These are phyloP conservation scores for Rhodotorula paludigena DNA, from an alignment of 768 basidiomycete genomes.

Conservation along the genomic window DNA sequence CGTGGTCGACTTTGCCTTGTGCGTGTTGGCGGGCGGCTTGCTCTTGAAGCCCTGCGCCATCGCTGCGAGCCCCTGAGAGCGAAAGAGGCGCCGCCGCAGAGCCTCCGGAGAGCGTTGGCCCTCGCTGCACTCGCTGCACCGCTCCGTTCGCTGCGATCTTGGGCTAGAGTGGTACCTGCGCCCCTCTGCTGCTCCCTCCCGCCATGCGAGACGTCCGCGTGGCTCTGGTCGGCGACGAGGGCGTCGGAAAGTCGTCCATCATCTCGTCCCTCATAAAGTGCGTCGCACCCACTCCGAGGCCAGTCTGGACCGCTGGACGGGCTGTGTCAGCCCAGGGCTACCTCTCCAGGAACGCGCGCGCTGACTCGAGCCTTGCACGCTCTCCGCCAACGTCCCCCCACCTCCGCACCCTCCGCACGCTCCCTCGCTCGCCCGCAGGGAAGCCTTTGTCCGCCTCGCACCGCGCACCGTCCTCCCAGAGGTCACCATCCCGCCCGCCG, in stretches of 20 bases:
- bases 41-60: conserved; percentile 34
- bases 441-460: conserved; percentile 28
- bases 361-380: neutral
- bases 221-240: conserved; percentile 90
- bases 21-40: conserved; percentile 16
- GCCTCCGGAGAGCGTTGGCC: neutral
- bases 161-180: no score
- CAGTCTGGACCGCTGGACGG: neutral
- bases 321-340: neutral
- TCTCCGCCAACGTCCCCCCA: neutral
- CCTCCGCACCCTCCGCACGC: neutral
- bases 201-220: conserved; percentile 75
- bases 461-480: conserved; percentile 75
- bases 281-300: neutral
- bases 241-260: conserved; percentile 96
- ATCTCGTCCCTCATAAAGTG: conserved; percentile 92
- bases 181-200: no score
- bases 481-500: conserved; percentile 95
- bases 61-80: neutral
- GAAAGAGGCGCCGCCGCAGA: neutral
- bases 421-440: conserved; percentile 7
- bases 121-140: no score
- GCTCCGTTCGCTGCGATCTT: neutral
- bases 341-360: no score
- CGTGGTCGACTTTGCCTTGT: conserved; percentile 20